Evolutionary conservation across 2,329 filamentous ascomycete genomes (phyloP).

Genomic region (Capronia coronata): DNA sequence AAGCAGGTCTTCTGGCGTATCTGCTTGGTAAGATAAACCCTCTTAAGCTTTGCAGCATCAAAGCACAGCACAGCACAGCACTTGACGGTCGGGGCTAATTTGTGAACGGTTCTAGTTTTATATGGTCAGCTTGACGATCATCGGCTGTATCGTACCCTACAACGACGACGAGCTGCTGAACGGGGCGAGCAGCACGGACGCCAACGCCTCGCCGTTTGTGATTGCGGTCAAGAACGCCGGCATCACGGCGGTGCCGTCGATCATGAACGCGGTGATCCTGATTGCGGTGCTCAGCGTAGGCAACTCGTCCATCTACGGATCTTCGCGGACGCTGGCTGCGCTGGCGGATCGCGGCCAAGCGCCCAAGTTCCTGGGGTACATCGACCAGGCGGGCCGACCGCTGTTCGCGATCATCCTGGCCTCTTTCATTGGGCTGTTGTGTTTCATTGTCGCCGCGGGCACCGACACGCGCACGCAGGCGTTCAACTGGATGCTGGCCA

Average conservation of each 20-base stretch:
- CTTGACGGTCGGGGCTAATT: slow-evolving; percentile 34
- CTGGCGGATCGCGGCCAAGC: slow-evolving; percentile 82
- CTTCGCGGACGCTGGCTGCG: slow-evolving; percentile 79
- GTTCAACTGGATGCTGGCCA: slow-evolving; percentile 71
- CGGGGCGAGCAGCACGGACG: slow-evolving; percentile 52
- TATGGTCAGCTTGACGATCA: slow-evolving; percentile 68
- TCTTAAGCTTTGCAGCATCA: no score
- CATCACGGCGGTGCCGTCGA: slow-evolving; percentile 69
- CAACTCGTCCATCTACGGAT: slow-evolving; percentile 85
- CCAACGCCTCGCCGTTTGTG: slow-evolving; percentile 80
- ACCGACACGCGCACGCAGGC: slow-evolving; percentile 39
- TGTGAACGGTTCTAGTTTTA: slow-evolving; percentile 60
- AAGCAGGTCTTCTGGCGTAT: slow-evolving; percentile 94
- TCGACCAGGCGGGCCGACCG: slow-evolving; percentile 74
- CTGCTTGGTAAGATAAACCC: slow-evolving; percentile 57
- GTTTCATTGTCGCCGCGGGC: slow-evolving; percentile 62
- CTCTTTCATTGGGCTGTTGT: slow-evolving; percentile 62
- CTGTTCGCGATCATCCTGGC: slow-evolving; percentile 64
- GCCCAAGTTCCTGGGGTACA: slow-evolving; percentile 67
- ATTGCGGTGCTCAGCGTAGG: slow-evolving; percentile 82
- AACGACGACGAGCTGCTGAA: slow-evolving; percentile 57
- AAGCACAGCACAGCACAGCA: no score
- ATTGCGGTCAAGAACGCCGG: slow-evolving; percentile 82
- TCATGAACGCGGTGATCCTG: slow-evolving; percentile 91
- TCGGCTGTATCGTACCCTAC: slow-evolving; percentile 76